These are phyloP conservation scores for Jamesozyma lodderae DNA, from an alignment of 805 yeast species.

Conservation along the genomic window DNA sequence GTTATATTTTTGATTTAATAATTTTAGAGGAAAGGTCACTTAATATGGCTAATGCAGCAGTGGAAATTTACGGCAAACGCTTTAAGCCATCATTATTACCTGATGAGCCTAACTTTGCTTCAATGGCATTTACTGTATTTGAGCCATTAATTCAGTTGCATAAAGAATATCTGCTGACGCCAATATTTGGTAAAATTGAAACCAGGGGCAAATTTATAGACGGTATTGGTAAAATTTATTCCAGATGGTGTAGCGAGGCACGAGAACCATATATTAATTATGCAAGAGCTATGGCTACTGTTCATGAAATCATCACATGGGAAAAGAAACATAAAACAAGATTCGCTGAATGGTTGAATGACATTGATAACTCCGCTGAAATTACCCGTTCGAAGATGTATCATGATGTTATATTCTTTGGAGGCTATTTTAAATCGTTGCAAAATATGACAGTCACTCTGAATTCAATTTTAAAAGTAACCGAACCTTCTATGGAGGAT, in stretches of 20 bases:
- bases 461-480: constrained; percentile 45
- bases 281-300: constrained; percentile 52
- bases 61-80: constrained; percentile 44
- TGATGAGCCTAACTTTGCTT: constrained; percentile 46
- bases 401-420: constrained; percentile 47
- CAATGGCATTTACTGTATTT: constrained; percentile 50
- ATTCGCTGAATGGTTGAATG: constrained; percentile 50
- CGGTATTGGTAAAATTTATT: constrained; percentile 53
- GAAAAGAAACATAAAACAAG: constrained; percentile 36
- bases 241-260: constrained; percentile 56
- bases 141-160: constrained; percentile 48
- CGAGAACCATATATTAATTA: constrained; percentile 46
- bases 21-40: constrained; percentile 63
- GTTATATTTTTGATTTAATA: constrained; percentile 66
- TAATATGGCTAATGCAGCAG: constrained; percentile 55
- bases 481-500: constrained; percentile 43
- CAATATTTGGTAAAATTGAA: constrained; percentile 47
- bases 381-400: constrained; percentile 36
- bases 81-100: constrained; percentile 38
- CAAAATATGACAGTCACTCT: constrained; percentile 56
- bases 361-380: constrained; percentile 41
- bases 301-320: constrained; percentile 44
- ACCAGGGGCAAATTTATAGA: constrained; percentile 59
- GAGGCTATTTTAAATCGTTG: constrained; percentile 46
- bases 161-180: constrained; percentile 43